Base-by-base conservation (phyloP, 345 rosid species). In the Camelina sativa region DNA sequence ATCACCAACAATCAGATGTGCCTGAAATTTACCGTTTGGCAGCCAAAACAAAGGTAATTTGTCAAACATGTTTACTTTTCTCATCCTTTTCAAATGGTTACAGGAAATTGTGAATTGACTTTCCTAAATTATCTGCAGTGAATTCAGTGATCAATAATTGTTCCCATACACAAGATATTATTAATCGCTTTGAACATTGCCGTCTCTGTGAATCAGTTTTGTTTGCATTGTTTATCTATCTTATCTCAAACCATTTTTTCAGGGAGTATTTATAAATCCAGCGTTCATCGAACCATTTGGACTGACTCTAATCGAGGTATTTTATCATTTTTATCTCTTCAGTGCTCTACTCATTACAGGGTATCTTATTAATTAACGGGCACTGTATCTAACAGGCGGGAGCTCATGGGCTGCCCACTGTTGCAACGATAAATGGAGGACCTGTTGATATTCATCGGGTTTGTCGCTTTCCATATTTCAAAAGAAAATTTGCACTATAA, bases 271-370 rank as follows among this genome's bases (percentile, higher is more conserved):
- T 77, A 87, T 92, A 69, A 92, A 92, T 77, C 97, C 97, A 13
- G 97, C 96, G 67, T 86, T 92, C 76, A 88, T 90, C 6, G 97
- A 92, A 83, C 97, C 97, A 48, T 92, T 92, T 74, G 97, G 97
- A 65, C 85, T 92, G 25, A 92, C 97, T 47, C 83, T 92, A 58
- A 90, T 92, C 3, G 97, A 92, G 97, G 97, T 92, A 67, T 52
- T 11, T n/a, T 32, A 57, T 75, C 43, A 43, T 57, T 73, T 15
- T 25, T 54, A 72, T 38, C 41, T 73, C 3, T 64, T 47, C 37
- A 50, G 62, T 60, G 7, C 47, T 63, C 37, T 62, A 20, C 50
- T 47, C 6, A 55, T 28, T 62, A n/a, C 34, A 72, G 16, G 67
- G 47, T 63, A 41, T 35, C 34, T 15, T 11, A 32, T 41, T 41